phyloP scores from a whole-genome alignment of 768 basidiomycete genomes.

The Hypsizygus marmoreus region DNA sequence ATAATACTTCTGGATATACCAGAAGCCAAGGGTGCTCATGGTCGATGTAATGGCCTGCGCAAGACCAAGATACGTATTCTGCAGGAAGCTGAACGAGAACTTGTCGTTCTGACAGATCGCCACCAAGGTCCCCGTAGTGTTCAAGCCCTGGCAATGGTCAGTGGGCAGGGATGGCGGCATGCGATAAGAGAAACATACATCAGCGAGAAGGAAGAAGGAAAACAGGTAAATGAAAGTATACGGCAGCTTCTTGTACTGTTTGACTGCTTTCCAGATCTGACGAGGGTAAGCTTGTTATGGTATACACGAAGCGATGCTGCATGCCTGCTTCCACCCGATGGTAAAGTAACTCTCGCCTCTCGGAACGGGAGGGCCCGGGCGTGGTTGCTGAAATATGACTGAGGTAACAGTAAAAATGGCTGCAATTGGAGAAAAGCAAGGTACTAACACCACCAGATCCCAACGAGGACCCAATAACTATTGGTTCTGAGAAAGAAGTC shows the following conservation, averaged over 20 bases:
- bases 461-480: constrained; percentile 74
- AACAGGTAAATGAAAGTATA: constrained; percentile 83
- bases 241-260: constrained; percentile 76
- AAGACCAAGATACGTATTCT: constrained; percentile 79
- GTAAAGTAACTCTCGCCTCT: constrained; percentile 77
- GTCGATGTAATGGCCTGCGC: constrained; percentile 78
- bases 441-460: constrained; percentile 85
- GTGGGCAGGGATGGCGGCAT: not conserved
- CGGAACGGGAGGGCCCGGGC: constrained; percentile 78
- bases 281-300: not conserved
- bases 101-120: constrained; percentile 80
- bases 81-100: constrained; percentile 78
- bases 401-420: not conserved
- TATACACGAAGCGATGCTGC: constrained; percentile 4
- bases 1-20: constrained; percentile 81
- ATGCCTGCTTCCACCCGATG: constrained; percentile 86
- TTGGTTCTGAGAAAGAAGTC: constrained; percentile 51
- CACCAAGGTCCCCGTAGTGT: constrained; percentile 77
- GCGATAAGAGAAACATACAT: constrained; percentile 42
- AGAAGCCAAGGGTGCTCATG: constrained; percentile 71
- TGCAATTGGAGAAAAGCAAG: not conserved
- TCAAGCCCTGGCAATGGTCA: constrained; percentile 58
- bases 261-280: constrained; percentile 76
- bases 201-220: constrained; percentile 76
- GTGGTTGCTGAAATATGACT: constrained; percentile 87